A percentile compares a stretch with the other conserved stretches of the same genome.
phyloP scores from a whole-genome alignment of 1,139 yeast genomes.

The Hyphopichia wangnamkhiaoensis region DNA sequence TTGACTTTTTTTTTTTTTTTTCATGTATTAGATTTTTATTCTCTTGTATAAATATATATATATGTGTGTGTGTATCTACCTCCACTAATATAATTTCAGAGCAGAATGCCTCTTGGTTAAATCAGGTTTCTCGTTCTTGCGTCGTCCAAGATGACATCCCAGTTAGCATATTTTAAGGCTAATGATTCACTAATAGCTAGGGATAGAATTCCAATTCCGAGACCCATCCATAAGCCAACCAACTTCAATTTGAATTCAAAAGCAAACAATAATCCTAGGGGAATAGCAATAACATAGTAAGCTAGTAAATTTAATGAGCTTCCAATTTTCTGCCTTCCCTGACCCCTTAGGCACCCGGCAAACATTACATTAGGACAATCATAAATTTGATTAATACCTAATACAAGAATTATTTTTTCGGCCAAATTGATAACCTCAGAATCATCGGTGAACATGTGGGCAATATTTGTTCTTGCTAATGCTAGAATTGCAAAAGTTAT shows the following conservation, averaged over 20 bases:
- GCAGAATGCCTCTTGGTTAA: too few species aligned
- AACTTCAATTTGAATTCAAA: constrained; percentile 8
- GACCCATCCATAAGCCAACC: constrained; percentile 13
- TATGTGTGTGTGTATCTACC: not conserved
- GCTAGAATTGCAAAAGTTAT: constrained; percentile 20
- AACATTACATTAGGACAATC: constrained; percentile 27
- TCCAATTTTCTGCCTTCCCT: constrained; percentile 30
- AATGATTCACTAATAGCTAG: constrained; percentile 10
- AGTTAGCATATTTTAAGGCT: constrained; percentile 5
- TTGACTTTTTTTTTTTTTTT: too few species aligned
- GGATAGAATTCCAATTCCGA: constrained; percentile 13
- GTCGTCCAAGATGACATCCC: constrained; percentile 5
- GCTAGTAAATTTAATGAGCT: constrained; percentile 18
- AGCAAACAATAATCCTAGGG: constrained; percentile 9
- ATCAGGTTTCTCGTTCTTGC: constrained; percentile 7
- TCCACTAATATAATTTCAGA: too few species aligned
- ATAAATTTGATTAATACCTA: constrained; percentile 20
- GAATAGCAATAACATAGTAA: constrained; percentile 13
- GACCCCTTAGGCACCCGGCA: constrained; percentile 35
- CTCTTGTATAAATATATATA: not conserved
- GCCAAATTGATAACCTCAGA: constrained; percentile 15
- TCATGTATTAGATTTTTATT: not conserved
- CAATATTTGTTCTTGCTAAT: constrained; percentile 19
- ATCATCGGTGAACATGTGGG: constrained; percentile 23
- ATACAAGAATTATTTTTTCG: constrained; percentile 18